These are phyloP conservation scores for Phytophthora chlamydospora DNA, from an alignment of 352 stramenopile species.

Conservation along the genomic window DNA sequence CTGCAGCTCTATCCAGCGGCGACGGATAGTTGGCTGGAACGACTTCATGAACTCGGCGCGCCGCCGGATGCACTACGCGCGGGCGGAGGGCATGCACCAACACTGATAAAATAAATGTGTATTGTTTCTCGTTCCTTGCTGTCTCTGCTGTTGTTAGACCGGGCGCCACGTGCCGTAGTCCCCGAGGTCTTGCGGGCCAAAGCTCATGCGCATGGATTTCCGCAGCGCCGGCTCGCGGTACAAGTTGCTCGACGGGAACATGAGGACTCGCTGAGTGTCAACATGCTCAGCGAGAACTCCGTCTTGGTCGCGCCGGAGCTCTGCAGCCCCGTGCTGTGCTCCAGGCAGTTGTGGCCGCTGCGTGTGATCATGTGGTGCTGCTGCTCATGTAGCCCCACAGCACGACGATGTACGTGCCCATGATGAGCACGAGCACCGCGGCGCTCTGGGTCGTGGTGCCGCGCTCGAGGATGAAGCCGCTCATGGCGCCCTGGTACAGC, in stretches of 20 bases:
- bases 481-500: constrained; percentile 85
- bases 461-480: constrained; percentile 82
- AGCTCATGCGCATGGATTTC: constrained; percentile 50
- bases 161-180: constrained; percentile 55
- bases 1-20: too few relatives aligned
- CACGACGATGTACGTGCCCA: constrained; percentile 83
- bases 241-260: constrained; percentile 50
- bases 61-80: too few relatives aligned
- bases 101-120: not conserved
- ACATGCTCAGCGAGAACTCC: constrained; percentile 33
- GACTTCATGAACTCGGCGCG: too few relatives aligned
- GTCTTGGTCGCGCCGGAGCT: constrained; percentile 9
- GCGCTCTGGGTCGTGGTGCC: constrained; percentile 78
- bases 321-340: constrained; percentile 31
- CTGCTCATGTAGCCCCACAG: constrained; percentile 86
- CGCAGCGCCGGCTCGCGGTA: constrained; percentile 79
- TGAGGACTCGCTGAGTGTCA: constrained; percentile 43
- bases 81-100: too few relatives aligned
- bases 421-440: constrained; percentile 75
- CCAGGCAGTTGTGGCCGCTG: constrained; percentile 47
- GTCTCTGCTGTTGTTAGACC: constrained; percentile 22
- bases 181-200: constrained; percentile 45
- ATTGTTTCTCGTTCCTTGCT: constrained; percentile 2
- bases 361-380: constrained; percentile 54
- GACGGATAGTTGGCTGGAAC: too few relatives aligned